These are phyloP conservation scores for Mycothermus thermophilus DNA, from an alignment of 495 filamentous ascomycete species.

Conservation along the genomic window DNA sequence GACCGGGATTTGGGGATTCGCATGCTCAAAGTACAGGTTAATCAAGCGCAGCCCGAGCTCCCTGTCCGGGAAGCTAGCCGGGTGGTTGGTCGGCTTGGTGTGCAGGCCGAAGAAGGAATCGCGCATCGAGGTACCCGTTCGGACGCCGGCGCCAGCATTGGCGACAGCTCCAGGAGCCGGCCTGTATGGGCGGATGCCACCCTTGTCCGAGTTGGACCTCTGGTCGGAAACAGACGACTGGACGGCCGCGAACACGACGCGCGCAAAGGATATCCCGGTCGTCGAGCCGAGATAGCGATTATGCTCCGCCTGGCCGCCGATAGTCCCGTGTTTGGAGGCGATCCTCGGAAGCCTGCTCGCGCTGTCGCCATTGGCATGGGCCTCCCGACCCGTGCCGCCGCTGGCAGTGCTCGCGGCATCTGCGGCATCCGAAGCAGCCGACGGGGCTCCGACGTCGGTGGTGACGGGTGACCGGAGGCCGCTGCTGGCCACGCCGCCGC, in stretches of 20 bases:
- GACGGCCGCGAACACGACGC: conserved; percentile 87
- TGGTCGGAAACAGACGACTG: conserved; percentile 72
- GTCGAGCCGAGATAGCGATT: conserved; percentile 72
- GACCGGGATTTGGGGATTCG: conserved; percentile 90
- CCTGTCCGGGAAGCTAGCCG: conserved; percentile 69
- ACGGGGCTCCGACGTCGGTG: conserved; percentile 6
- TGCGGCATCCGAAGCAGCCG: conserved; percentile 9
- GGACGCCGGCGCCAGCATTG: conserved; percentile 23
- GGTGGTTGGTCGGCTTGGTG: conserved; percentile 72
- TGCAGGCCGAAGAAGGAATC: conserved; percentile 93
- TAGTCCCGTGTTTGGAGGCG: conserved; percentile 63
- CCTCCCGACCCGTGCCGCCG: conserved; percentile 25
- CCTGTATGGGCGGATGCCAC: conserved; percentile 30
- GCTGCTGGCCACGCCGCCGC: conserved; percentile 27
- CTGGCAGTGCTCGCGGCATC: conserved; percentile 17
- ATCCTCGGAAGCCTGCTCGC: conserved; percentile 33
- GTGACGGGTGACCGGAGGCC: conserved; percentile 28
- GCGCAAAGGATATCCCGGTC: conserved; percentile 85
- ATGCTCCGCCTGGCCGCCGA: conserved; percentile 61
- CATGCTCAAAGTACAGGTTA: conserved; percentile 83
- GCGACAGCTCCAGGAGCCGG: conserved; percentile 9
- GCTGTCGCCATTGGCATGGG: too few relatives aligned
- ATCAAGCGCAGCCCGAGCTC: conserved; percentile 58
- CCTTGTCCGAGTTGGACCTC: conserved; percentile 39
- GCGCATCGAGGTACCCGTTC: conserved; percentile 60